phyloP scores from a whole-genome alignment of 352 stramenopile genomes.

The Nothophytophthora sp. region DNA sequence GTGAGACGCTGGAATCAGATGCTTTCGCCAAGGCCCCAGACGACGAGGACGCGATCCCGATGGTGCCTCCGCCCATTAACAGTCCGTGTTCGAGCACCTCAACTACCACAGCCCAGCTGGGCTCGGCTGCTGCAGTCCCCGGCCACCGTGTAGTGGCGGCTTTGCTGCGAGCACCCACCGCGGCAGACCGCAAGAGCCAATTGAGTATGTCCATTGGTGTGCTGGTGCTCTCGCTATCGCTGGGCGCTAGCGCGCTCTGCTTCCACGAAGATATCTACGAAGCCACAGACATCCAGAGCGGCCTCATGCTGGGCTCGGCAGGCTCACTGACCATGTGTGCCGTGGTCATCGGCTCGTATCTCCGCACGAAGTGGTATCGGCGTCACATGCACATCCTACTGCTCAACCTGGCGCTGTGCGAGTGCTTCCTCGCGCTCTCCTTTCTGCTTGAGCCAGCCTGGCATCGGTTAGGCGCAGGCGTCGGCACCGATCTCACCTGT shows the following conservation, averaged over 20 bases:
- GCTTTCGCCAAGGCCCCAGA: neutral
- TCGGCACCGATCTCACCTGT: slow-evolving; percentile 39
- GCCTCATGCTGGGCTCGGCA: slow-evolving; percentile 58
- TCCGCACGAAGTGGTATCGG: slow-evolving; percentile 54
- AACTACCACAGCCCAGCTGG: slow-evolving; percentile 1
- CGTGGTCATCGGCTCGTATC: slow-evolving; percentile 49
- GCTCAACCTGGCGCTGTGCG: slow-evolving; percentile 59
- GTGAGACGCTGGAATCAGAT: neutral
- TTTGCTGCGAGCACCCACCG: slow-evolving; percentile 19
- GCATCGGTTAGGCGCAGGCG: slow-evolving; percentile 37
- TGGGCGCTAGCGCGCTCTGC: slow-evolving; percentile 41
- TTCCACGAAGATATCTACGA: slow-evolving; percentile 47
- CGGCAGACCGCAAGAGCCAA: slow-evolving; percentile 33
- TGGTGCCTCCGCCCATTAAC: slow-evolving; percentile 1
- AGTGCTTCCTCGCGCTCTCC: slow-evolving; percentile 64
- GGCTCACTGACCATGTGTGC: slow-evolving; percentile 64
- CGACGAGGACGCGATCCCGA: neutral
- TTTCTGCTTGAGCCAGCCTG: slow-evolving; percentile 73
- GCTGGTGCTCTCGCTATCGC: slow-evolving; percentile 42
- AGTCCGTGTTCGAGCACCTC: neutral
- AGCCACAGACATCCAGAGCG: slow-evolving; percentile 55
- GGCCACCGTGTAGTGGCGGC: slow-evolving; percentile 16
- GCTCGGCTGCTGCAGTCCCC: slow-evolving; percentile 7
- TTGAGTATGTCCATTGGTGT: slow-evolving; percentile 39
- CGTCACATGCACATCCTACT: slow-evolving; percentile 77